phyloP scores from a whole-genome alignment of 257 asterid species.

The Solanum chilense region DNA sequence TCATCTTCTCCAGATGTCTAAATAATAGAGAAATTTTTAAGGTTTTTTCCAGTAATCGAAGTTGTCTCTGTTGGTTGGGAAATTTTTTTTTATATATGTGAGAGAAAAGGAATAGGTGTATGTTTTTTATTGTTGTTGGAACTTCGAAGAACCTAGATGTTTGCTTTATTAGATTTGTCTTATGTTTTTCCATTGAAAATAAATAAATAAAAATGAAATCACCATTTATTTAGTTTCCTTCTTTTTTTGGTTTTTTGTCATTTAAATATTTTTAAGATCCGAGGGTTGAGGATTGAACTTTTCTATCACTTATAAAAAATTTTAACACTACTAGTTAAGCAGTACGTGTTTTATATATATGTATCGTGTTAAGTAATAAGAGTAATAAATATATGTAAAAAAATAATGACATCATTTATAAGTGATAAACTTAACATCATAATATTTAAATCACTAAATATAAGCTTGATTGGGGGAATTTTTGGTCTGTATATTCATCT shows the following conservation, averaged over 20 bases:
- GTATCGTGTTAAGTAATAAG: no score
- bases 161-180: neutral
- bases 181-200: neutral
- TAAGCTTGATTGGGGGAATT: neutral
- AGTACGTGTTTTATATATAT: neutral
- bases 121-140: neutral
- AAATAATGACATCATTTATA: rapidly evolving
- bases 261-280: neutral
- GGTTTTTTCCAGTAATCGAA: neutral
- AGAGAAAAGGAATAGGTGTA: neutral
- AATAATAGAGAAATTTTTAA: neutral
- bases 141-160: neutral
- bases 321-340: neutral
- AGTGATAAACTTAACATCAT: no score
- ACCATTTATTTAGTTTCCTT: neutral
- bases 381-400: no score
- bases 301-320: neutral
- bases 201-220: no score
- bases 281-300: neutral
- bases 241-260: neutral
- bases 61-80: neutral
- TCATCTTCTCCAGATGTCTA: neutral
- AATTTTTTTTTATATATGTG: neutral
- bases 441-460: no score
- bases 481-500: no score